phyloP scores from a whole-genome alignment of 2,329 filamentous ascomycete species.

The Amphichorda felina region DNA sequence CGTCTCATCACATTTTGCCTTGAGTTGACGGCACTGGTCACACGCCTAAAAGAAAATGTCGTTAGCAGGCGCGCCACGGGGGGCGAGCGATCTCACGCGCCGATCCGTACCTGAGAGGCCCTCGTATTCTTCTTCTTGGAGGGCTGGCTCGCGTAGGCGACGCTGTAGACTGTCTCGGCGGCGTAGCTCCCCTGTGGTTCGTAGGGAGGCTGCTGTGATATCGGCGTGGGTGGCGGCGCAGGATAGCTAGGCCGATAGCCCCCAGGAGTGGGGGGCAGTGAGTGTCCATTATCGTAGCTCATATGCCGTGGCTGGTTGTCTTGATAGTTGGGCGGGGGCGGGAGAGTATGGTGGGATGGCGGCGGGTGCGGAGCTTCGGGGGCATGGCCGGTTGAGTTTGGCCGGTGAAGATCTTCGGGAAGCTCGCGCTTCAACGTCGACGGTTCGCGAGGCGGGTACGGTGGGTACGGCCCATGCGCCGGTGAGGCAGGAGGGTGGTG shows the following conservation, averaged over 20 bases:
- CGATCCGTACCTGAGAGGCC: constrained; percentile 44
- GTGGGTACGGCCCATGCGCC: constrained; percentile 29
- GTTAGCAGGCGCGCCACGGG: too few species aligned
- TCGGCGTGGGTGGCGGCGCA: constrained; percentile 25
- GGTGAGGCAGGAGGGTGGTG: constrained; percentile 23
- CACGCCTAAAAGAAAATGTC: constrained; percentile 54
- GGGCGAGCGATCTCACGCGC: neutral
- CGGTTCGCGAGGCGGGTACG: constrained; percentile 34
- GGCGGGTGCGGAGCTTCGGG: constrained; percentile 20
- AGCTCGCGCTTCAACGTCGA: constrained; percentile 42
- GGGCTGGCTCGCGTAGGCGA: constrained; percentile 27
- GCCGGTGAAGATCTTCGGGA: constrained; percentile 38
- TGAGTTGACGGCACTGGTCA: constrained; percentile 75
- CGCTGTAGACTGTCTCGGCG: constrained; percentile 23
- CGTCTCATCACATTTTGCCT: constrained; percentile 85
- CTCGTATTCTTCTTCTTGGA: constrained; percentile 51
- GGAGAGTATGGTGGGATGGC: constrained; percentile 16
- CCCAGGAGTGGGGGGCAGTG: constrained; percentile 31
- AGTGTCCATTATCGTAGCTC: constrained; percentile 36
- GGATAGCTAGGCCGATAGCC: constrained; percentile 25
- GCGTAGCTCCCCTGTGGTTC: constrained; percentile 19
- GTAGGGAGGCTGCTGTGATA: constrained; percentile 24
- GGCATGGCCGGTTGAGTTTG: constrained; percentile 38
- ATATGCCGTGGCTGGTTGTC: constrained; percentile 40
- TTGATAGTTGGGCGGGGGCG: constrained; percentile 21